These are phyloP conservation scores for Chytriomyces hyalinus DNA, from an alignment of 192 early-diverging fungal genomes.

Conservation along the genomic window DNA sequence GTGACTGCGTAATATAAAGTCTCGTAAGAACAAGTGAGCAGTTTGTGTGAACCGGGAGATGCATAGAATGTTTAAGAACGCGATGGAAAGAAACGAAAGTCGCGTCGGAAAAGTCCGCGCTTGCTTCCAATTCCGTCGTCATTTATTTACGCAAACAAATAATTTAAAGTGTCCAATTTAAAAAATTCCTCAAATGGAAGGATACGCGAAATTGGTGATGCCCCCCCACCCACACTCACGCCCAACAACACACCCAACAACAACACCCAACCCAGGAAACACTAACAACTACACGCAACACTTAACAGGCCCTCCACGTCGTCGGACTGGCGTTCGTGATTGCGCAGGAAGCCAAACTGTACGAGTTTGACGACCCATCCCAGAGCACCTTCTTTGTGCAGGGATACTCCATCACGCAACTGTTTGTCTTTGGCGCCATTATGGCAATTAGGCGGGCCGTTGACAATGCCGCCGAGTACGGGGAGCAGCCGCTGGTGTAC, in stretches of 20 bases:
- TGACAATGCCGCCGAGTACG: not conserved
- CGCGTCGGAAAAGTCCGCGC: too few relatives aligned
- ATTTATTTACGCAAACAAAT: too few relatives aligned
- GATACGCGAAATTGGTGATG: conserved; percentile 14
- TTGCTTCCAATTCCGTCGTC: too few relatives aligned
- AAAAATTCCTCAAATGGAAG: not conserved
- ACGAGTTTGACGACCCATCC: conserved; percentile 6
- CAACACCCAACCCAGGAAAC: too few relatives aligned
- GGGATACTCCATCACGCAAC: conserved; percentile 20
- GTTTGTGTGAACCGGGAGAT: too few relatives aligned
- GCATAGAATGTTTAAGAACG: too few relatives aligned
- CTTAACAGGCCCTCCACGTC: conserved; percentile 10
- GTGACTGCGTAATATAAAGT: too few relatives aligned
- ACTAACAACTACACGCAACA: not conserved
- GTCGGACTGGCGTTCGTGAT: conserved; percentile 17
- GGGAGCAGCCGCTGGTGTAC: conserved; percentile 14
- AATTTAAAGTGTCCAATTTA: too few relatives aligned
- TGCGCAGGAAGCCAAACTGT: conserved; percentile 10
- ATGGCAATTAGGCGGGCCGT: not conserved
- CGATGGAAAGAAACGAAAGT: too few relatives aligned
- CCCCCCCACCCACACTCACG: too few relatives aligned
- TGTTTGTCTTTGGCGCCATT: conserved; percentile 20
- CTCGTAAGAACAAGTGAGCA: too few relatives aligned
- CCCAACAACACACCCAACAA: too few relatives aligned
- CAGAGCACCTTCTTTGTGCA: not conserved